phyloP scores from a whole-genome alignment of 78 protist genomes.

The Chrysochromulina parva region DNA sequence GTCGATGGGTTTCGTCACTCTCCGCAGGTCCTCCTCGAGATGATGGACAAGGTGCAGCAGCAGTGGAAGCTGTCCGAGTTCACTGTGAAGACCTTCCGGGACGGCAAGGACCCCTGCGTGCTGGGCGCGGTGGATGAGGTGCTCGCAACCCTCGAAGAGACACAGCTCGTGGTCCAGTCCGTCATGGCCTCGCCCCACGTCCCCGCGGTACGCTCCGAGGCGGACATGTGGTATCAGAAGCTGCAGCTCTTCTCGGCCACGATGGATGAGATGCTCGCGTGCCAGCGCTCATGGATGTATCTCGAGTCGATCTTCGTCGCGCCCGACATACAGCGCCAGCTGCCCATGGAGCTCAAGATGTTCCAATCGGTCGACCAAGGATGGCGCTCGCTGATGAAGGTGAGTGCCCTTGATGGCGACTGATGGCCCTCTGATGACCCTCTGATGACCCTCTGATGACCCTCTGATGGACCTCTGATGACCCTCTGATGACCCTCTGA shows the following conservation, averaged over 20 bases:
- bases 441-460: not conserved
- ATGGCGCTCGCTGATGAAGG: slow-evolving; percentile 31
- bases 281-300: slow-evolving; percentile 87
- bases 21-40: slow-evolving; percentile 19
- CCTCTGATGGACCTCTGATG: not conserved
- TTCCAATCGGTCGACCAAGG: slow-evolving; percentile 47
- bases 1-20: too few species aligned
- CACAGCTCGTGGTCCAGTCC: slow-evolving; percentile 69
- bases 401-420: slow-evolving; percentile 38
- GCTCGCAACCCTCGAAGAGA: slow-evolving; percentile 71
- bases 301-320: slow-evolving; percentile 86
- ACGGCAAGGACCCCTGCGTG: not conserved
- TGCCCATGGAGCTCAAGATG: slow-evolving; percentile 72
- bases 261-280: slow-evolving; percentile 83
- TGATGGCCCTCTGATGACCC: slow-evolving; percentile 48
- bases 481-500: too few species aligned
- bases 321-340: slow-evolving; percentile 83
- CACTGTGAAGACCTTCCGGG: slow-evolving; percentile 43
- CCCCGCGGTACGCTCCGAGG: slow-evolving; percentile 53
- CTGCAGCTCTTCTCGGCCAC: slow-evolving; percentile 31
- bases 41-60: slow-evolving; percentile 50
- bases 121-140: slow-evolving; percentile 61
- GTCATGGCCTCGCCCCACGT: slow-evolving; percentile 72
- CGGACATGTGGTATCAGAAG: slow-evolving; percentile 66
- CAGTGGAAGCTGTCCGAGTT: slow-evolving; percentile 55